Conservation (phyloP, 768 basidiomycete species). For the Macrolepiota albuminosa region DNA sequence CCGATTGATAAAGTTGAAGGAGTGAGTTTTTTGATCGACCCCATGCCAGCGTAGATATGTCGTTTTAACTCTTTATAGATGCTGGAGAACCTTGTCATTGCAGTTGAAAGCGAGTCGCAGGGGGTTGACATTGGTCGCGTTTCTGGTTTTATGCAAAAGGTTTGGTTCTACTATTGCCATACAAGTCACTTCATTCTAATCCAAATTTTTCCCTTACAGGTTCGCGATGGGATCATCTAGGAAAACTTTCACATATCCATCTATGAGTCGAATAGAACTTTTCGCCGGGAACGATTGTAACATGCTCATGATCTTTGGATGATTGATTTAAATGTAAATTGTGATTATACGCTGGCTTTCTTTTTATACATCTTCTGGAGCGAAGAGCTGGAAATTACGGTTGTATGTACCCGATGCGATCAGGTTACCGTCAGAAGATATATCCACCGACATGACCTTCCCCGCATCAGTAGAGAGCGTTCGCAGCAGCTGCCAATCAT, state of each 20-base stretch:
- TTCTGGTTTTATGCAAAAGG: conserved; percentile 90
- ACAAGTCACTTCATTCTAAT: not conserved
- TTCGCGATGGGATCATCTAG: conserved; percentile 59
- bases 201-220: conserved; percentile 26
- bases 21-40: conserved; percentile 43
- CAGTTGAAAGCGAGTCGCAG: conserved; percentile 84
- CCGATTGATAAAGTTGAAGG: conserved; percentile 86
- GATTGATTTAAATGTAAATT: conserved; percentile 8
- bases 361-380: conserved; percentile 56
- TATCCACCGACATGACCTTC: conserved; percentile 99
- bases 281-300: conserved; percentile 26
- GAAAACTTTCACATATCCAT: not conserved
- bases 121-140: conserved; percentile 81
- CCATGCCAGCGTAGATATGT: not conserved
- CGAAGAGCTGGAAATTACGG: conserved; percentile 90
- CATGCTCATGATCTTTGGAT: conserved; percentile 18
- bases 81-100: conserved; percentile 79
- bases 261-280: conserved; percentile 4
- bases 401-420: conserved; percentile 91
- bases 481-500: conserved; percentile 93
- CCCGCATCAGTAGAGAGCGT: conserved; percentile 90
- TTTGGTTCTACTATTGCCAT: conserved; percentile 21
- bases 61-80: conserved; percentile 40
- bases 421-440: conserved; percentile 76
- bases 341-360: conserved; percentile 17